Base-by-base conservation (phyloP, 2,329 filamentous ascomycete species). In the Exophiala lecanii-corni region DNA sequence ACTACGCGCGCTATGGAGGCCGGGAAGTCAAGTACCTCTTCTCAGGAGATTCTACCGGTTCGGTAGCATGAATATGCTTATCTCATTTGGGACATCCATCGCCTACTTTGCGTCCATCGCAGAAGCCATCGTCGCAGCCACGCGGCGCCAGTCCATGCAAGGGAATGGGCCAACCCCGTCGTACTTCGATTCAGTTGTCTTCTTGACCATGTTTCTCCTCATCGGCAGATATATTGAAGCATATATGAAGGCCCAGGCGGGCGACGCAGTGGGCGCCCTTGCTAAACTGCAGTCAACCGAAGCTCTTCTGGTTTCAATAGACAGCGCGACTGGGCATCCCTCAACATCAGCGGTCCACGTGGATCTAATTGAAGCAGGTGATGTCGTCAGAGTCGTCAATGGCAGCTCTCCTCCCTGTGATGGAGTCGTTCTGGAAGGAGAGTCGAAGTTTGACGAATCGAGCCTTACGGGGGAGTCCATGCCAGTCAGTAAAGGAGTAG, bases 11-110 rank as follows among this genome's bases (percentile, higher is more conserved):
- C 70, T 95, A 50, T 96, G 89, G 89, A 76, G 84, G 15, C 79
- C 70, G 2, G 78, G 80, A 20, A 94, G 87, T 59, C 78, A 75
- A 28, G 82, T 82, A 1, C 85, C 87, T 0, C 61, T 94, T 3
- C 56, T 86, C 12, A 77, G 83, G 54, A 75, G 89, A 12, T 89
- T 96, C 58, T 88, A 89, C 62, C 81, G 85, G n/a, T 96, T 96
- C 58, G 89, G 89, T 7, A 95, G 89, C 68, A 96, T 96, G 89
- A 94, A 94, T 60, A 84, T 94, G 69, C 75, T 96, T 46, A 89
- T 96, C 65, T 92, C 84, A 4, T 74, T 94, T 2, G 89, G 89
- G 5, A 94, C 89, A 0, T 84, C 80, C 2, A 87, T 96, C 47
- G 89, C 89, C 1, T 95, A 94, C 62, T 70, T 94, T 50, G 82